Evolutionary conservation across 768 basidiomycete species (phyloP), one percentile per base, ranked within the genome.

Genomic region (Suillus americanus): DNA sequence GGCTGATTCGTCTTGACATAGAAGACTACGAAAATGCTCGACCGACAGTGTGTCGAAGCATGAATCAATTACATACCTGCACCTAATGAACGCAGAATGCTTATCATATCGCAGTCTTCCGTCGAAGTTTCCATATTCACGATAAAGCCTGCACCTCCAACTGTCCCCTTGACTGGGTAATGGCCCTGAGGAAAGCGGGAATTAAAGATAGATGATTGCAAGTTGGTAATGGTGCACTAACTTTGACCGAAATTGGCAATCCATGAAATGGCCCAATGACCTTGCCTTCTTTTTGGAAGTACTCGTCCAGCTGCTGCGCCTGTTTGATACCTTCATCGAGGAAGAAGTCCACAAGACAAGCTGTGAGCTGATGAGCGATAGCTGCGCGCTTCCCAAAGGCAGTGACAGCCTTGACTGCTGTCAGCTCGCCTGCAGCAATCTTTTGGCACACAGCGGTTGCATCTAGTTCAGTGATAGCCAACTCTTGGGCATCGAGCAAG

Each of bases 331-430:
- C 80, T 62, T 80, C 79, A 1, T 83, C 82, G 50, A 83, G 73
- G 70, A 83, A 83, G 64, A 82, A 77, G 64, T 81, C 81, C 41
- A 77, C 77, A 14, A 83, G 62, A 64, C 79, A 82, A 50, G 69
- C 67, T 5, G 73, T 68, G 35, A 85, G 67, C 63, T 83, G 84
- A 48, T 86, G 83, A 5, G 83, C 85, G 62, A 86, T 79, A 23
- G 80, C 79, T 12, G 85, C 84, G 18, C 85, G 75, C 71, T 83
- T 84, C 60, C 71, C 79, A 64, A 81, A 84, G 2, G 84, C 82
- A 16, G 69, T 72, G 5, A 77, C 75, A 23, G 80, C 80, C 16
- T 77, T 75, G 8, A 82, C 80, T 1, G 81, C 77, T 0, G 79
- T 75, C 41, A 77, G 70, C 54, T 74, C 54, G 16, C 75, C 73